Conservation (phyloP, 352 stramenopile genomes). For the Globisporangium polare region DNA sequence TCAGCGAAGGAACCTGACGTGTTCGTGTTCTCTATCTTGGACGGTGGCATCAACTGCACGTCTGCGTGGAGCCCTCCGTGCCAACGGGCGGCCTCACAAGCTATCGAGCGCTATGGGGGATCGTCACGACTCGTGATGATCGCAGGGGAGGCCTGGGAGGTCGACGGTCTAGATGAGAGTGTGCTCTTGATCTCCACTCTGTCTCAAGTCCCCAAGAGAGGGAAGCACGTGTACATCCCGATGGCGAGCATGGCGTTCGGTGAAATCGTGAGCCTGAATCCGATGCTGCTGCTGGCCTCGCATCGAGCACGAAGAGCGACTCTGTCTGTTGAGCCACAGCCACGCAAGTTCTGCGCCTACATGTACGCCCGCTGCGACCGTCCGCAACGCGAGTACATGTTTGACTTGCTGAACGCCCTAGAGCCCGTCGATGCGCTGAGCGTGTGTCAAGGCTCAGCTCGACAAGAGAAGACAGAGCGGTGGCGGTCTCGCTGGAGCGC, state of each 20-base stretch:
- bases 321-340: not conserved
- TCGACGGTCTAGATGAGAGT: constrained; percentile 24
- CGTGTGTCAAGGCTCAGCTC: not conserved
- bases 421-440: not conserved
- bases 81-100: constrained; percentile 3
- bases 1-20: constrained; percentile 17
- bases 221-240: constrained; percentile 21
- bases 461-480: not conserved
- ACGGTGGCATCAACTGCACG: constrained; percentile 10
- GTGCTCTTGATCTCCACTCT: constrained; percentile 30
- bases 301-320: not conserved
- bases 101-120: constrained; percentile 5
- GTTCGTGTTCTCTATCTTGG: constrained; percentile 26
- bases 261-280: constrained; percentile 23
- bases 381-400: constrained; percentile 51
- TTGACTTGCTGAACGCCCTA: constrained; percentile 22
- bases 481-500: not conserved
- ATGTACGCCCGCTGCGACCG: constrained; percentile 47
- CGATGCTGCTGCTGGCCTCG: constrained; percentile 19
- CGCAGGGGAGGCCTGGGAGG: constrained; percentile 22
- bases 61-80: constrained; percentile 4
- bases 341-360: constrained; percentile 42
- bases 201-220: constrained; percentile 4
- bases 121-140: constrained; percentile 26
- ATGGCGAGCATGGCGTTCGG: constrained; percentile 41